Percentiles rank a stretch among this genome's conserved stretches.
phyloP scores from a whole-genome alignment of 2,329 filamentous ascomycete genomes.

The Colletotrichum tamarilloi region DNA sequence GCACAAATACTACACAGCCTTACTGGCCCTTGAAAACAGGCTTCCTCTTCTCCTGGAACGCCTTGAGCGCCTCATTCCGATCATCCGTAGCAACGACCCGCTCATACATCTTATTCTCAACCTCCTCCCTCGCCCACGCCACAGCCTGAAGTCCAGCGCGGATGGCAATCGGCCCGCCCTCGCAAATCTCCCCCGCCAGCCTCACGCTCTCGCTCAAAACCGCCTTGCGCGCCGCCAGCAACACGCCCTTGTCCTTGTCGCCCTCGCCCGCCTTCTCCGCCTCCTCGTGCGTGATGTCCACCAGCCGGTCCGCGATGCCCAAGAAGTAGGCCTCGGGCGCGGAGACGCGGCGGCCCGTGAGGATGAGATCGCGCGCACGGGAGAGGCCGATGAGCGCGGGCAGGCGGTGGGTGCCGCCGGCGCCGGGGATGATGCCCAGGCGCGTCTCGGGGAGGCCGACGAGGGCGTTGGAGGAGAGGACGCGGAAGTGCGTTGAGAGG shows the following conservation, averaged over 20 bases:
- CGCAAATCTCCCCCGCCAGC: conserved; percentile 86
- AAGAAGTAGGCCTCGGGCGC: conserved; percentile 91
- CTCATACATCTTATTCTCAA: conserved; percentile 91
- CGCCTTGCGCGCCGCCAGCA: conserved; percentile 70
- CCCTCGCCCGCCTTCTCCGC: conserved; percentile 47
- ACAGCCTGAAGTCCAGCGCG: conserved; percentile 85
- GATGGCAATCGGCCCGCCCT: conserved; percentile 87
- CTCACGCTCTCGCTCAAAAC: conserved; percentile 81
- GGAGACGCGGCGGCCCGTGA: conserved; percentile 87
- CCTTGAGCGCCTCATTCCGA: conserved; percentile 85
- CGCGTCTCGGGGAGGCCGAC: conserved; percentile 92
- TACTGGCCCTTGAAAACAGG: conserved; percentile 67
- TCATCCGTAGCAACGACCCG: conserved; percentile 87
- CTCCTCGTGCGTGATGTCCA: conserved; percentile 72
- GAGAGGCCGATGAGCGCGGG: conserved; percentile 82
- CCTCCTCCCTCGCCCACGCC: conserved; percentile 74
- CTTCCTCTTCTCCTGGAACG: conserved; percentile 77
- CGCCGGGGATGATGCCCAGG: conserved; percentile 93
- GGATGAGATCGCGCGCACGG: conserved; percentile 88
- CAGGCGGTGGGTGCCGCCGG: conserved; percentile 90
- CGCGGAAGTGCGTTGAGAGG: conserved; percentile 87
- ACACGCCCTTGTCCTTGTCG: conserved; percentile 52
- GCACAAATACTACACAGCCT: neutral
- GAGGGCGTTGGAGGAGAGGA: conserved; percentile 81
- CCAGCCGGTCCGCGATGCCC: conserved; percentile 89